A percentile compares a stretch with the other conserved stretches of the same genome.
Conservation (phyloP, 805 yeast species). For the Priceomyces medius region DNA sequence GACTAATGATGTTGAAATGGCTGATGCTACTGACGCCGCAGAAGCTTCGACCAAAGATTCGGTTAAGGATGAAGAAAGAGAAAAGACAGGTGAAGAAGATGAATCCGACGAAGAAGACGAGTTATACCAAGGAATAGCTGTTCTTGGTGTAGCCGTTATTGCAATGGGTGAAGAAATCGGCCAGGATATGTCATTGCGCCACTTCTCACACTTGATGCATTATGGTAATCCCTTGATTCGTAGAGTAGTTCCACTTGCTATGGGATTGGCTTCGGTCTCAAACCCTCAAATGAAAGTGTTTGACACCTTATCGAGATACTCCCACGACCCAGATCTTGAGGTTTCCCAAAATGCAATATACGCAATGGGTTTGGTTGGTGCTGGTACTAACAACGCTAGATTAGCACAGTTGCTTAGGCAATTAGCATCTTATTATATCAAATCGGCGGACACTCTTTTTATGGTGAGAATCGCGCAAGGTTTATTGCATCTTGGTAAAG, state of each 20-base stretch:
- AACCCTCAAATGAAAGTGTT: conserved; percentile 96
- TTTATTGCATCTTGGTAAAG: conserved; percentile 91
- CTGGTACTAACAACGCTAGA: conserved; percentile 98
- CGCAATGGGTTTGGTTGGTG: conserved; percentile 97
- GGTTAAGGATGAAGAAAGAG: conserved; percentile 27
- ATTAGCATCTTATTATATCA: conserved; percentile 87
- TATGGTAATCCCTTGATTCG: conserved; percentile 90
- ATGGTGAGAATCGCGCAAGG: conserved; percentile 96
- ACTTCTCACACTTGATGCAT: conserved; percentile 96
- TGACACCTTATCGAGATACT: conserved; percentile 92
- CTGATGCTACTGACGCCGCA: no score
- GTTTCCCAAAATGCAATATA: conserved; percentile 94
- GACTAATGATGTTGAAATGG: conserved; percentile 31
- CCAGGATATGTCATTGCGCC: conserved; percentile 95
- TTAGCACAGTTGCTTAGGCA: conserved; percentile 94
- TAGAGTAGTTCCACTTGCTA: conserved; percentile 96
- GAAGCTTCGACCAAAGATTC: conserved; percentile 15
- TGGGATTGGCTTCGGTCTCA: conserved; percentile 91
- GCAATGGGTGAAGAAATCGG: conserved; percentile 99
- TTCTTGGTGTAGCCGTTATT: conserved; percentile 88
- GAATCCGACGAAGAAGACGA: conserved; percentile 48
- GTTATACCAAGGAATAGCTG: conserved; percentile 81
- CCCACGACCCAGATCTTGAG: conserved; percentile 92
- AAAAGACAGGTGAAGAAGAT: conserved; percentile 27
- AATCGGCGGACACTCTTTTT: conserved; percentile 86